Evolutionary conservation across 108 stramenopile species (phyloP).

Genomic region (Cyclotella baltica): DNA sequence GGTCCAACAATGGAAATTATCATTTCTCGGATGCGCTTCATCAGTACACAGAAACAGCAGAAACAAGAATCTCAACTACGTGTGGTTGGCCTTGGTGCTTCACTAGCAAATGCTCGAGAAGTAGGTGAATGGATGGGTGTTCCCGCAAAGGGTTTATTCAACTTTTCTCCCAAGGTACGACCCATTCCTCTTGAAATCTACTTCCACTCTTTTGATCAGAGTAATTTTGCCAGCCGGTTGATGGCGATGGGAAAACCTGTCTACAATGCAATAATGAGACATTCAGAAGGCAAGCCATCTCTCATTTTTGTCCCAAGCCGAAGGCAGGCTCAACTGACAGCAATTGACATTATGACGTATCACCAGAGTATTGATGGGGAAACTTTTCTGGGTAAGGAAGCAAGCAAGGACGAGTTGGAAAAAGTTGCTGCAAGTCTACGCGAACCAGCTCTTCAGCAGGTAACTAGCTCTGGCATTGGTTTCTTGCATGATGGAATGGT

Average conservation of each 20-base stretch:
- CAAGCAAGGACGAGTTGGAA: constrained; percentile 33
- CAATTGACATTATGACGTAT: constrained; percentile 97
- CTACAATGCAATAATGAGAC: constrained; percentile 85
- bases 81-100: constrained; percentile 93
- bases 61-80: constrained; percentile 62
- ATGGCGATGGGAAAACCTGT: constrained; percentile 98
- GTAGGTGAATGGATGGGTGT: constrained; percentile 99
- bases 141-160: constrained; percentile 84
- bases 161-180: constrained; percentile 94
- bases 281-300: constrained; percentile 77
- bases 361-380: constrained; percentile 70
- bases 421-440: constrained; percentile 53
- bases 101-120: constrained; percentile 97
- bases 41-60: constrained; percentile 78
- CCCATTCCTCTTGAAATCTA: constrained; percentile 95
- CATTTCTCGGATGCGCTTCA: constrained; percentile 96
- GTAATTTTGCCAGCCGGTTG: constrained; percentile 88
- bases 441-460: constrained; percentile 91
- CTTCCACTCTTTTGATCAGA: constrained; percentile 94
- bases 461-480: constrained; percentile 87
- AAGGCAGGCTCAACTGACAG: constrained; percentile 97
- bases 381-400: constrained; percentile 55
- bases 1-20: constrained; percentile 96
- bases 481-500: constrained; percentile 94
- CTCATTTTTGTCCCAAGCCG: constrained; percentile 96